Percentiles rank a stretch among this genome's conserved stretches.
Conservation (phyloP, 768 basidiomycete species). For the Boletus rex-veris region DNA sequence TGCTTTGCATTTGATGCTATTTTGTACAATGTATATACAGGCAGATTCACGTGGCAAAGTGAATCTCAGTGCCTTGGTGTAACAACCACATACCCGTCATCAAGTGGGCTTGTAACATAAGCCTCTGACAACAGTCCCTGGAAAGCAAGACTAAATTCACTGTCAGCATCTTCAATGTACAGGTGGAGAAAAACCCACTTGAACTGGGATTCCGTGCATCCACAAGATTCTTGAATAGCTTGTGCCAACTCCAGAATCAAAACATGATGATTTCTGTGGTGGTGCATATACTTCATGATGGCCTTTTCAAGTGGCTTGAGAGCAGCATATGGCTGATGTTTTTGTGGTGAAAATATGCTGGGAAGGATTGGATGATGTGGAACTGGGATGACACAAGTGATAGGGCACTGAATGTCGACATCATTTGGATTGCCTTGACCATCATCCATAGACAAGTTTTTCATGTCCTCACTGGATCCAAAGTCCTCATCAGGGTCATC, state of each 20-base stretch:
- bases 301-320: conserved; percentile 17
- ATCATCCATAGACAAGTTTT: neutral
- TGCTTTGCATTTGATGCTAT: neutral
- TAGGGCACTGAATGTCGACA: neutral
- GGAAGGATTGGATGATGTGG: conserved; percentile 4
- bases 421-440: neutral
- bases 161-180: neutral
- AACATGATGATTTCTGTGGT: conserved; percentile 1
- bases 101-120: conserved; percentile 31
- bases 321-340: conserved; percentile 13
- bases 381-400: neutral
- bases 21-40: neutral
- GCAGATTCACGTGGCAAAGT: neutral
- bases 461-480: neutral
- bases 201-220: conserved; percentile 21
- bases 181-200: conserved; percentile 11
- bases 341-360: conserved; percentile 21
- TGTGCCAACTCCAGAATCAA: conserved; percentile 14
- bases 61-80: conserved; percentile 23
- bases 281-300: conserved; percentile 18
- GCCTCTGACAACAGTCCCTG: conserved; percentile 25
- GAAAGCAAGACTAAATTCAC: conserved; percentile 14
- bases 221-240: conserved; percentile 5
- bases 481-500: neutral
- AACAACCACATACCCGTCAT: conserved; percentile 27